These are phyloP conservation scores for Collybia nuda DNA, from an alignment of 768 basidiomycete genomes.

Conservation along the genomic window DNA sequence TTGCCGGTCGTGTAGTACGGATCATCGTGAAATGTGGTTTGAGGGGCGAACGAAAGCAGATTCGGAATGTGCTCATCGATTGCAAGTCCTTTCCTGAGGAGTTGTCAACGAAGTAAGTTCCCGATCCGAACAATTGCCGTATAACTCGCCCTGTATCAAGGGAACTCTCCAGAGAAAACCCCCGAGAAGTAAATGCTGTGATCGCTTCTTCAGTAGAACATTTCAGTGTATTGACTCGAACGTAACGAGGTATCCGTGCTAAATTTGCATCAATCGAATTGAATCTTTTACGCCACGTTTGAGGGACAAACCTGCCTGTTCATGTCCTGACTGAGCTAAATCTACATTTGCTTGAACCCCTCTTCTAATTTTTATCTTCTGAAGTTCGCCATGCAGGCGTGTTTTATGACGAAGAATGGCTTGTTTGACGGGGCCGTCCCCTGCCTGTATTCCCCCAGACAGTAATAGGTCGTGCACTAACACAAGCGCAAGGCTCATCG, in stretches of 20 bases:
- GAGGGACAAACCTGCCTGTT: conserved; percentile 53
- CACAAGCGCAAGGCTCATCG: conserved; percentile 74
- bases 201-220: conserved; percentile 71
- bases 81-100: conserved; percentile 57
- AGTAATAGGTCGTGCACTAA: conserved; percentile 91
- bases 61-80: conserved; percentile 81
- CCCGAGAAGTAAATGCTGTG: conserved; percentile 49
- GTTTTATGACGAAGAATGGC: conserved; percentile 89
- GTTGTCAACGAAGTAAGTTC: conserved; percentile 4
- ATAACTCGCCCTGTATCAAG: conserved; percentile 49
- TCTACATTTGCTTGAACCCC: conserved; percentile 66
- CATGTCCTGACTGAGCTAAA: conserved; percentile 60
- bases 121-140: conserved; percentile 4
- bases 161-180: conserved; percentile 54
- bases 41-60: conserved; percentile 76
- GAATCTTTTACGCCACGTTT: conserved; percentile 2
- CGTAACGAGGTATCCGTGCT: conserved; percentile 82
- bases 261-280: conserved; percentile 10
- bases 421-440: conserved; percentile 88
- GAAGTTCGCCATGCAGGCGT: conserved; percentile 81
- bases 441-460: conserved; percentile 82
- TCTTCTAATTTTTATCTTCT: conserved; percentile 76
- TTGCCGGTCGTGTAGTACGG: conserved; percentile 73
- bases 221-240: conserved; percentile 74
- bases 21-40: conserved; percentile 66